These are phyloP conservation scores for Glaciozyma antarctica DNA, from an alignment of 768 basidiomycete species.

Conservation along the genomic window DNA sequence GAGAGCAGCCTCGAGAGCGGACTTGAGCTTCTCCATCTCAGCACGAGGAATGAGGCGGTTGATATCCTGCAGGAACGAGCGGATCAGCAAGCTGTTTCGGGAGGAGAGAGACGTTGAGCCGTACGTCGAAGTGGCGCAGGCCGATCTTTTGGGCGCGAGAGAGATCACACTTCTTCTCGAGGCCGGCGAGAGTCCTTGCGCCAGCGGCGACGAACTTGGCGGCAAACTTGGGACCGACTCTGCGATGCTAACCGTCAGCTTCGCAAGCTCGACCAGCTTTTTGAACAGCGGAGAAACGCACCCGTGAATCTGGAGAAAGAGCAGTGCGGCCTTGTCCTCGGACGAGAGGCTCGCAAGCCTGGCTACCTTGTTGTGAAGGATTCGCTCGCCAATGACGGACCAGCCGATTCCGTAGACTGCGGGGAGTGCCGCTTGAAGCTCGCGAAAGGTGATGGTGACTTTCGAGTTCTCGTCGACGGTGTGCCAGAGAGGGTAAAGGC, in stretches of 20 bases:
- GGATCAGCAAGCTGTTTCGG: too few relatives aligned
- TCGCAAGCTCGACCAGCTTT: too few relatives aligned
- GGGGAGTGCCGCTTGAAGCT: constrained; percentile 7
- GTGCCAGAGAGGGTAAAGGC: constrained; percentile 22
- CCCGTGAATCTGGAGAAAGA: constrained; percentile 13
- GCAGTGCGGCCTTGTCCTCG: constrained; percentile 7
- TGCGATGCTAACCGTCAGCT: not conserved
- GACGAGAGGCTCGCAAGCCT: not conserved
- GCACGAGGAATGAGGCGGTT: constrained; percentile 21
- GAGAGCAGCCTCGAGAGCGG: constrained; percentile 8
- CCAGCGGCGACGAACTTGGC: constrained; percentile 9
- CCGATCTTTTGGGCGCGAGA: constrained; percentile 27
- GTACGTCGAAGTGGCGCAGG: constrained; percentile 18
- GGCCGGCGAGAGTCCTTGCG: constrained; percentile 13
- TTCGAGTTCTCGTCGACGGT: constrained; percentile 8
- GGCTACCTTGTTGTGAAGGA: not conserved
- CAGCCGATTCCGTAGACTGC: constrained; percentile 7
- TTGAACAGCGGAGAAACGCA: not conserved
- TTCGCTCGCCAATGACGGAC: constrained; percentile 12
- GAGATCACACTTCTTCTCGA: constrained; percentile 9
- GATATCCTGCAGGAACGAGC: constrained; percentile 16
- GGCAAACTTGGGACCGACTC: constrained; percentile 21
- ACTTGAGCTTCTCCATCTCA: constrained; percentile 22
- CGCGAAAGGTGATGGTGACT: constrained; percentile 6
- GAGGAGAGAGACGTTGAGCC: not conserved